Percentiles rank a stretch among this genome's conserved stretches.
phyloP scores from a whole-genome alignment of 2,329 filamentous ascomycete species.

The Aspergillus alliaceus region DNA sequence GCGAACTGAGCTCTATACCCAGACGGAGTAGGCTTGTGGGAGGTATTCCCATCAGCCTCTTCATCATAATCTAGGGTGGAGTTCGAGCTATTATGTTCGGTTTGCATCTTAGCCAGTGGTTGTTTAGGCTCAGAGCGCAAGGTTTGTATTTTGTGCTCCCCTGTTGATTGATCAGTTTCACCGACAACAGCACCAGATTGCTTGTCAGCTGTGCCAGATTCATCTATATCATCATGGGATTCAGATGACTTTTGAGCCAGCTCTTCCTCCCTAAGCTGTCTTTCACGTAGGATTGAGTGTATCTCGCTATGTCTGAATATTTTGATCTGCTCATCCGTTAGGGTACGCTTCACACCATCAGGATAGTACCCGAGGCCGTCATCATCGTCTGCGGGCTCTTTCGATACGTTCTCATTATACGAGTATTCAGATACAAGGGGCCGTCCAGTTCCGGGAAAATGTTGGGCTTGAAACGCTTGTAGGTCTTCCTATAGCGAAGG shows the following conservation, averaged over 20 bases:
- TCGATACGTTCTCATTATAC: not conserved
- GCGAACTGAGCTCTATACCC: conserved; percentile 14
- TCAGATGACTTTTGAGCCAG: conserved; percentile 16
- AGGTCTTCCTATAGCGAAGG: conserved; percentile 56
- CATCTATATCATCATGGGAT: conserved; percentile 3
- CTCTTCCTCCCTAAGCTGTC: conserved; percentile 31
- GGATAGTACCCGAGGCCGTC: conserved; percentile 79
- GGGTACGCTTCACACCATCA: conserved; percentile 82
- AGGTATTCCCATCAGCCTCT: not conserved
- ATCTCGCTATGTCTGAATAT: conserved; percentile 91
- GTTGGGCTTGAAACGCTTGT: conserved; percentile 56
- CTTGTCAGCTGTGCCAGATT: not conserved
- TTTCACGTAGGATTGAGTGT: conserved; percentile 64
- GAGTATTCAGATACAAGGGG: not conserved
- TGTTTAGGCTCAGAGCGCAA: not conserved
- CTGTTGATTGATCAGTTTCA: not conserved
- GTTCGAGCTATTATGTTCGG: not conserved
- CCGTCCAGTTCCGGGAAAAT: conserved; percentile 50
- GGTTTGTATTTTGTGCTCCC: not conserved
- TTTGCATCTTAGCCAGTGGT: not conserved
- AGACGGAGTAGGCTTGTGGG: not conserved
- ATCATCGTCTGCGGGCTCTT: conserved; percentile 27
- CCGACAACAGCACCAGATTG: not conserved
- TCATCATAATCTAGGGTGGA: conserved; percentile 51
- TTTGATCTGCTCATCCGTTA: conserved; percentile 86